A percentile compares a stretch with the other conserved stretches of the same genome.
Conservation (phyloP, 2,329 filamentous ascomycete species). For the Fusarium dlaminii region DNA sequence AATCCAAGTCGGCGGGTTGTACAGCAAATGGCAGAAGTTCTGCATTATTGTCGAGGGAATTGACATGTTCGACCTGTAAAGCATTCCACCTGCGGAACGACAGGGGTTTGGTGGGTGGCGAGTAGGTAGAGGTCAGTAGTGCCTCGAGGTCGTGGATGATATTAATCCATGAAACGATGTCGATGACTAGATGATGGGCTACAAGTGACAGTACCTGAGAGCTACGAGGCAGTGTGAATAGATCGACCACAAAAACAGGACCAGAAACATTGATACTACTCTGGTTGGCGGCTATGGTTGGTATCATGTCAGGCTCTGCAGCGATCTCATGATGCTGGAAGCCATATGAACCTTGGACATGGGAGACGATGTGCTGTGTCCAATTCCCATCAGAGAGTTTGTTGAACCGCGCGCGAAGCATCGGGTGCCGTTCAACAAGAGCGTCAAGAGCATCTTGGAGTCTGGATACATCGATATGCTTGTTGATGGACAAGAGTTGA, state of each 20-base stretch:
- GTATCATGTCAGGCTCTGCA: neutral
- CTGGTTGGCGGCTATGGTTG: slow-evolving; percentile 1
- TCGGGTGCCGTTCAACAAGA: slow-evolving; percentile 46
- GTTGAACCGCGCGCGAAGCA: slow-evolving; percentile 50
- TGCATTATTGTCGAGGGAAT: neutral
- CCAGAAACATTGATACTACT: neutral
- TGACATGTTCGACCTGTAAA: slow-evolving; percentile 47
- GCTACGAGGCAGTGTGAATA: neutral
- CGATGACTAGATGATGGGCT: slow-evolving; percentile 52
- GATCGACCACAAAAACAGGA: slow-evolving; percentile 7
- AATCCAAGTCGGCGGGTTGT: slow-evolving; percentile 12
- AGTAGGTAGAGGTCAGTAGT: slow-evolving; percentile 41
- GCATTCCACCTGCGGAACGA: slow-evolving; percentile 52
- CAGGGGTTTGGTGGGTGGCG: slow-evolving; percentile 34
- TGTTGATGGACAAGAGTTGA: slow-evolving; percentile 49
- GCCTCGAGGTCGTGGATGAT: slow-evolving; percentile 56
- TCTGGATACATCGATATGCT: neutral
- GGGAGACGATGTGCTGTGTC: slow-evolving; percentile 38
- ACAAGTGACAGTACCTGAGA: slow-evolving; percentile 44
- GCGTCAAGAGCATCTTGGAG: slow-evolving; percentile 37
- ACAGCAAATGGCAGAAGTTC: slow-evolving; percentile 6
- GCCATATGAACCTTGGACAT: slow-evolving; percentile 25
- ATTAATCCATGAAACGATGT: slow-evolving; percentile 58
- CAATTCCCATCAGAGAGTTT: slow-evolving; percentile 14
- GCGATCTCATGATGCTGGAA: slow-evolving; percentile 31